Percentiles rank a stretch among this genome's conserved stretches.
These are phyloP conservation scores for Candida alai DNA, from an alignment of 805 yeast genomes.

Conservation along the genomic window DNA sequence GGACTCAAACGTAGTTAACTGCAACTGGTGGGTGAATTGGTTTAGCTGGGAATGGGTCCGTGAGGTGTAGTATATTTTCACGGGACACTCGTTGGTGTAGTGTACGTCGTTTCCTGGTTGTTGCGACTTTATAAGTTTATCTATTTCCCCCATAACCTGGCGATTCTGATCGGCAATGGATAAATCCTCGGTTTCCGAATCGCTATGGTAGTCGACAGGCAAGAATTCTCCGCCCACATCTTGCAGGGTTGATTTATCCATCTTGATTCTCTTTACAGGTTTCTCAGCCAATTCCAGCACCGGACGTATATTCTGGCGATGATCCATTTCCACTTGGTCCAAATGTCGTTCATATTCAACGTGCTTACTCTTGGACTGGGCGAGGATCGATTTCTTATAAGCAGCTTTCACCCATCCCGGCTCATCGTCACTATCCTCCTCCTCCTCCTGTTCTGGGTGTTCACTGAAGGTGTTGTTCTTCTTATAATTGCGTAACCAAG, in stretches of 20 bases:
- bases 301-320: constrained; percentile 12
- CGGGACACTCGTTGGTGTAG: constrained; percentile 26
- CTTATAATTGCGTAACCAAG: constrained; percentile 68
- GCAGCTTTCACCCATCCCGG: constrained; percentile 65
- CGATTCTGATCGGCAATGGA: constrained; percentile 22
- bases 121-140: constrained; percentile 42
- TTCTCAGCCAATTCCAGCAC: constrained; percentile 13
- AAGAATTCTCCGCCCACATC: too few species aligned
- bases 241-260: constrained; percentile 11
- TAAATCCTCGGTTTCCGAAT: constrained; percentile 17
- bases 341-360: constrained; percentile 40
- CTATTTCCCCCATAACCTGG: constrained; percentile 45
- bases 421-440: constrained; percentile 45
- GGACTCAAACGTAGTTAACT: constrained; percentile 60
- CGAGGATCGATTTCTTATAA: constrained; percentile 27
- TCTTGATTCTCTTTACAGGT: constrained; percentile 7
- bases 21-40: constrained; percentile 74
- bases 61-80: constrained; percentile 64
- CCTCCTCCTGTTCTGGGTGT: constrained; percentile 2
- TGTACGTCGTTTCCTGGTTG: constrained; percentile 23
- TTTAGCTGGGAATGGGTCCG: constrained; percentile 87
- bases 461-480: constrained; percentile 11
- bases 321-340: constrained; percentile 27
- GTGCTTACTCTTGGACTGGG: constrained; percentile 22
- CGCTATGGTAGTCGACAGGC: constrained; percentile 37